Conservation (phyloP, 2,329 filamentous ascomycete genomes). For the Calonectria pteridis region DNA sequence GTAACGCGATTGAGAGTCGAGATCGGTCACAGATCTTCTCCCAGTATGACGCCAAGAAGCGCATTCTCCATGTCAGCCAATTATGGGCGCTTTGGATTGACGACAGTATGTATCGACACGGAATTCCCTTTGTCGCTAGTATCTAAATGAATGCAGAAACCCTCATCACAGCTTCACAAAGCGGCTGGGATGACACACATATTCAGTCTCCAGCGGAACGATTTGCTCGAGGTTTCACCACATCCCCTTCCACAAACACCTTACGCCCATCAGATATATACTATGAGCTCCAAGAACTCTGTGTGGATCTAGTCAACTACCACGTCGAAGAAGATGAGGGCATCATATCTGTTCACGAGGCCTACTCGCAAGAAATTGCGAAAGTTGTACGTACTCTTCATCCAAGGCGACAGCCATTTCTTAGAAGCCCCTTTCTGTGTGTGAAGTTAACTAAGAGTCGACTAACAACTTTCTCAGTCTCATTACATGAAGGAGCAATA, state of each 20-base stretch:
- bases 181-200: neutral
- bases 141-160: neutral
- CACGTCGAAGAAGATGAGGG: neutral
- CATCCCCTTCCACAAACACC: neutral
- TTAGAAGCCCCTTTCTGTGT: neutral
- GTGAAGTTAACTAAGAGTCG: rapidly evolving
- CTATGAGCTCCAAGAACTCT: neutral
- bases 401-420: neutral
- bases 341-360: neutral
- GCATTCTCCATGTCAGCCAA: neutral
- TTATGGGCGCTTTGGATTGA: neutral
- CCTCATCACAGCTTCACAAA: neutral
- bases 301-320: neutral
- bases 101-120: neutral
- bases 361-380: neutral
- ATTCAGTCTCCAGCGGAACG: neutral
- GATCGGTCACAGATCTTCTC: neutral
- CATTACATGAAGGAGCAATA: constrained; percentile 2
- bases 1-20: neutral
- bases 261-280: neutral
- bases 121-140: no score
- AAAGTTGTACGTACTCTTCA: neutral
- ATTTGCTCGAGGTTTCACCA: neutral
- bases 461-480: neutral
- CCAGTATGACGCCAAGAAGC: neutral